These are phyloP conservation scores for Medicago lupulina DNA, from an alignment of 306 rosid species.

Conservation along the genomic window DNA sequence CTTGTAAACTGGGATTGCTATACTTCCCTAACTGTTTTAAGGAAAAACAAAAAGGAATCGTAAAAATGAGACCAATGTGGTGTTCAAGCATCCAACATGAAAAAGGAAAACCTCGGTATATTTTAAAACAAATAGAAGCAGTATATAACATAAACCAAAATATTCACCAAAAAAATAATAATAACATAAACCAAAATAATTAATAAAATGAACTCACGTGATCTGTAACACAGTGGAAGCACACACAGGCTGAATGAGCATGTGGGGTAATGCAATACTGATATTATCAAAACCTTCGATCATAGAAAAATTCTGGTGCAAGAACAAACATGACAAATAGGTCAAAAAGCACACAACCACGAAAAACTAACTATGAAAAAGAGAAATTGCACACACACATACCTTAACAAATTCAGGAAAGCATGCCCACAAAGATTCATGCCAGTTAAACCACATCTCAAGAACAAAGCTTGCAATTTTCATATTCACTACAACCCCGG, in stretches of 20 bases:
- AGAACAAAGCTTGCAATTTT: constrained; percentile 67
- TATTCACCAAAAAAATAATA: too few relatives aligned
- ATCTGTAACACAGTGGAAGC: constrained; percentile 73
- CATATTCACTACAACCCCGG: constrained; percentile 50
- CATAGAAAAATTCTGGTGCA: constrained; percentile 62
- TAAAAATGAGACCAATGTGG: not conserved
- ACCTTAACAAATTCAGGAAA: constrained; percentile 65
- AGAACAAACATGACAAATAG: constrained; percentile 2
- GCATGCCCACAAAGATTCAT: constrained; percentile 80
- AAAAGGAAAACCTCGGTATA: not conserved
- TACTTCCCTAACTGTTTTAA: not conserved
- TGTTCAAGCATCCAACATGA: constrained; percentile 1
- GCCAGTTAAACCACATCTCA: constrained; percentile 97
- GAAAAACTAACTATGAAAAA: not conserved
- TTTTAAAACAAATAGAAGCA: not conserved
- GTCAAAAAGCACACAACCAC: constrained; percentile 5
- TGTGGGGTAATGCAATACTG: constrained; percentile 57
- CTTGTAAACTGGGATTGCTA: not conserved
- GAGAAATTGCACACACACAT: constrained; percentile 12
- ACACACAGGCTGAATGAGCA: constrained; percentile 69
- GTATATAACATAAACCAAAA: not conserved
- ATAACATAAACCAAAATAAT: not conserved
- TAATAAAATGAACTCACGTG: constrained; percentile 59
- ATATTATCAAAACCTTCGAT: constrained; percentile 49
- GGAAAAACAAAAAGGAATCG: not conserved